Evolutionary conservation across 805 yeast genomes (phyloP), one percentile per base, ranked within the genome.

Genomic region (Ogataea neopini): DNA sequence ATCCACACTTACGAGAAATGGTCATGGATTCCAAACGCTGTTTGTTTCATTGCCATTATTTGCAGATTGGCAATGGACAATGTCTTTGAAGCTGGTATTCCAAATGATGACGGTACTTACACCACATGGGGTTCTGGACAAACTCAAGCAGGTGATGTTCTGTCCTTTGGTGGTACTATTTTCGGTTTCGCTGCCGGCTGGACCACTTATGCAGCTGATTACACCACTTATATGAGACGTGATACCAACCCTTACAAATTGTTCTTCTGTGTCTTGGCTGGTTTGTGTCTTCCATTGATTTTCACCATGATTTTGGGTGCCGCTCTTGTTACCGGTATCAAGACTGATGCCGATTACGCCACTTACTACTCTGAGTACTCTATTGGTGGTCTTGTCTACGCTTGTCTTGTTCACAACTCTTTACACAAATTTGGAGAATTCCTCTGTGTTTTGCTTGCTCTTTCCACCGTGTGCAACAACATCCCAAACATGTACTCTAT

Each of bases 171-270:
- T 63, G 84, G 90, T 66, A 70, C 94, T 37, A 67, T 86, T 53
- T 90, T 80, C 59, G 97, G 97, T 53, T 90, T 84, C 62, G 95
- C 96, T 43, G 80, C 96, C 45, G 97, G 97, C 53, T 90, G 97
- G 97, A 81, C 95, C 47, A 84, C 96, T 15, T 88, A 84, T 59
- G 94, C 97, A 22, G 81, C 96, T 44, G 97, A 90, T 71, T 91
- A 90, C 71, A 88, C 96, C 42, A 89, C 85, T 37, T 91, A 88
- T 72, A 88, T 86, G 79, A 88, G 86, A 56, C 73, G 77, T 59
- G 75, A 79, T 60, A 80, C 84, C 53, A 78, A 77, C 67, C 71
- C 80, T 37, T 53, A 56, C 62, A 83, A 73, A 62, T 74, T 88
- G 47, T 89, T 88, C 72, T 64, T 77, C 46, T 77, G 82, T 53